Evolutionary conservation across 495 filamentous ascomycete genomes (phyloP), one percentile per base, ranked within the genome.

Genomic region (Penicillium waksmanii): DNA sequence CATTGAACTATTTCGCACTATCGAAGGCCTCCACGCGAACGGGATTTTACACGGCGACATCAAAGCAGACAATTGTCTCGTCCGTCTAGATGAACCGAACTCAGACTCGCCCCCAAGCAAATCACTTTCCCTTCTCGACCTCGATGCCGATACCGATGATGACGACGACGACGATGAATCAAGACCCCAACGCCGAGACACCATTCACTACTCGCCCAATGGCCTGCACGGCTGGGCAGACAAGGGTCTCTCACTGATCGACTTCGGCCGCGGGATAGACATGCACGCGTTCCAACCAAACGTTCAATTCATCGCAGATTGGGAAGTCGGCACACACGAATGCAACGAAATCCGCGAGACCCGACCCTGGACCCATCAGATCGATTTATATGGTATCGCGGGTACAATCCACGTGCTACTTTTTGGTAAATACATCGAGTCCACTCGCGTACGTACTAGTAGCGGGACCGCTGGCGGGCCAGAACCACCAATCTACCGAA

Each of bases 351-450:
- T 98, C 81, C 87, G 93, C 42, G 93, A 97, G 76, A 81, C 89
- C 63, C 81, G 93, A 12, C 90, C 91, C 2, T 98, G 95, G 95
- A 98, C 93, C 1, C 96, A 90, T 73, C 95, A 98, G 69, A 88
- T 96, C 57, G 95, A 98, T 72, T 93, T 98, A 55, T 91, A 94
- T 73, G 95, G 95, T 31, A 78, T 96, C 0, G 95, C 95, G 0
- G 91, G 91, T 7, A 89, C 89, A 13, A 75, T 97, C 13, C 93
- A 98, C 67, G 85, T 83, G 34, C 79, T 98, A 67, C 82, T 98
- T 1, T 98, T 97, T 69, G 95, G 95, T 6, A 90, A 90, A 66
- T 97, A 97, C 76, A 92, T 98, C 60, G 92, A 98, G 66, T 95
- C 91, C 15, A 75, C 85, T 11, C 79, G 80, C 2, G 81, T 81